Base-by-base conservation (phyloP, 2,329 filamentous ascomycete genomes). In the Helicocarpus griseus region DNA sequence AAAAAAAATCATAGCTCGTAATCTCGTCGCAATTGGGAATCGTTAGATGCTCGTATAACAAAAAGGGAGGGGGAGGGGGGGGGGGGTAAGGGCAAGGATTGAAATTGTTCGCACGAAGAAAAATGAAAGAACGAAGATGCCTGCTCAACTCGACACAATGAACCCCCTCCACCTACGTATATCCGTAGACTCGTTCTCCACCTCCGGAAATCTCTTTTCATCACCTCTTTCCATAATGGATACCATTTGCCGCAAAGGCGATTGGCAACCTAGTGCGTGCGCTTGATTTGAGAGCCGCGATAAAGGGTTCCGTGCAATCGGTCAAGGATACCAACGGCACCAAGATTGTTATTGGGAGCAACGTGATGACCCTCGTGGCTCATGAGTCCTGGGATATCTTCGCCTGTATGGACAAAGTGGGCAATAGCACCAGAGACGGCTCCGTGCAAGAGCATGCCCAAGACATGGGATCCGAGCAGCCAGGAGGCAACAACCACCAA, bases 351-450 rank as follows among this genome's bases (percentile, higher is more conserved):
- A 24, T 54, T 54, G 5, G 48, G 41, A n/a, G 45, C 52, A n/a
- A 48, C 44, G 35, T 54, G 52, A 29, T 54, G 52, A 28, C 50
- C 28, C n/a, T 54, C 52, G 21, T 54, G 52, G 49, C 39, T 54
- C 26, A 51, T 45, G 13, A 54, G 36, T 13, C 44, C 47, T 9
- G 52, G 52, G n/a, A 54, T 13, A 24, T 49, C 48, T 44, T 52
- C 48, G 17, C 52, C 52, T 5, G 41, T 52, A 36, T 54, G 52
- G 17, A 49, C 50, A 14, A 52, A 43, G 13, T 39, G 33, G 9
- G 52, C 49, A 24, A 51, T 46, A 39, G 48, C 46, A 3, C 50
- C 52, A 14, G 52, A 44, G 13, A 49, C 49, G 6, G 11, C 21
- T 31, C 48, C 52, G 26, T 51, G 44, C n/a, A 54, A 24, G 13